Base-by-base conservation (phyloP, 192 early-diverging fungal species). In the Coemansia sp. region DNA sequence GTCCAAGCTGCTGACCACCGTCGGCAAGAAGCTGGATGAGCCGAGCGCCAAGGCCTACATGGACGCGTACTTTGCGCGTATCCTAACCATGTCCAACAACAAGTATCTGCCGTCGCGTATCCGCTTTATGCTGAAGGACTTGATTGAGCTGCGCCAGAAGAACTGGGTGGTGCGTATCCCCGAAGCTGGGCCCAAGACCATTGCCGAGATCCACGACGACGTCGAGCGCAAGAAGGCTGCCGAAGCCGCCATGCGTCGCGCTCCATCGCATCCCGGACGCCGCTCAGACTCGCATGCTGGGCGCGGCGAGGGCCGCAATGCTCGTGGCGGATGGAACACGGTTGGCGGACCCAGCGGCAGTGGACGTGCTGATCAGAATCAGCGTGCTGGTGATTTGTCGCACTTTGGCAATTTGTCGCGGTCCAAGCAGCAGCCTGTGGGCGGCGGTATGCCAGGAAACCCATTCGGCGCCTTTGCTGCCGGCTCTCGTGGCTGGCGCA, bases 131-230 rank as follows among this genome's bases (percentile, higher is more conserved):
- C 71, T 99, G 37, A 65, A 82, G 78, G 95, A 97, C 62, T 75
- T 97, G 19, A 88, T 96, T 27, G 94, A 96, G 48, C 78, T 95
- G 54, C 85, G 94, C 55, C 68, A 70, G 65, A 72, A 80, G 71
- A 81, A 85, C 32, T 99, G 97, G 97, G 85, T 86, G 29, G 75
- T 79, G 41, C 81, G 89, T 43, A 68, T 73, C 29, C 85, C 84
- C 41, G 81, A 71, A 18, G 71, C 83, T 16, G 94, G 90, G 12
- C 93, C 94, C 43, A 90, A 92, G 76, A 97, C 93, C 22, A 94
- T 96, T 78, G 90, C 93, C 45, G 88, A 96, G 82, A 94, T 97
- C 71, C 94, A 89, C 69, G 87, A 91, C 68, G 88, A 91, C n/a
- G 76, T 48, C 43, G 71, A 83, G 62, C 87, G 88, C 64, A 77